These are phyloP conservation scores for Ananas comosus DNA, from an alignment of 176 grass and related monocot species.

Conservation along the genomic window DNA sequence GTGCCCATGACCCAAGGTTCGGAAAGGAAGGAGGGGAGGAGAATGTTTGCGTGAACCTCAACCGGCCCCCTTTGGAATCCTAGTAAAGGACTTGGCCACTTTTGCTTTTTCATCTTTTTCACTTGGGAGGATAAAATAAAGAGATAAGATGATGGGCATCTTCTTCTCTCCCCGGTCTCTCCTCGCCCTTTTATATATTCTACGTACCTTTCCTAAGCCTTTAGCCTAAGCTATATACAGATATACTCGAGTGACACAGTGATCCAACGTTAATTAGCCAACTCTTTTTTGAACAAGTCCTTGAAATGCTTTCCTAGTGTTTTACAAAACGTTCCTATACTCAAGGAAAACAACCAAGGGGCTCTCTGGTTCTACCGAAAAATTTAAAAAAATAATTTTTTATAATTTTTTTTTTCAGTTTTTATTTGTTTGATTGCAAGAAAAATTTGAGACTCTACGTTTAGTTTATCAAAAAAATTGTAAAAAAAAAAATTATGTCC, in stretches of 20 bases:
- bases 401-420: too few relatives aligned
- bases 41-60: slow-evolving; percentile 30
- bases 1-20: slow-evolving; percentile 12
- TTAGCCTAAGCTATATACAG: neutral
- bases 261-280: too few relatives aligned
- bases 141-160: neutral
- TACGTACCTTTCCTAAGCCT: neutral
- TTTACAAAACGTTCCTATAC: slow-evolving; percentile 21
- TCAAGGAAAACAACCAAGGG: neutral
- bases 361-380: slow-evolving; percentile 5
- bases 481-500: too few relatives aligned
- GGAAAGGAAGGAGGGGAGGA: slow-evolving; percentile 26
- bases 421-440: too few relatives aligned
- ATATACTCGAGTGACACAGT: too few relatives aligned
- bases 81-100: neutral
- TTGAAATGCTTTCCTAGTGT: neutral
- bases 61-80: neutral
- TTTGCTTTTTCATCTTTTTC: neutral
- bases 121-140: neutral
- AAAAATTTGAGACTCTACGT: too few relatives aligned
- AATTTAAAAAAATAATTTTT: too few relatives aligned
- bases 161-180: neutral
- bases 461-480: too few relatives aligned
- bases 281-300: slow-evolving; percentile 7
- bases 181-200: neutral